A percentile compares a stretch with the other conserved stretches of the same genome.
phyloP scores from a whole-genome alignment of 2,329 filamentous ascomycete genomes.

The Dothistroma septosporum region DNA sequence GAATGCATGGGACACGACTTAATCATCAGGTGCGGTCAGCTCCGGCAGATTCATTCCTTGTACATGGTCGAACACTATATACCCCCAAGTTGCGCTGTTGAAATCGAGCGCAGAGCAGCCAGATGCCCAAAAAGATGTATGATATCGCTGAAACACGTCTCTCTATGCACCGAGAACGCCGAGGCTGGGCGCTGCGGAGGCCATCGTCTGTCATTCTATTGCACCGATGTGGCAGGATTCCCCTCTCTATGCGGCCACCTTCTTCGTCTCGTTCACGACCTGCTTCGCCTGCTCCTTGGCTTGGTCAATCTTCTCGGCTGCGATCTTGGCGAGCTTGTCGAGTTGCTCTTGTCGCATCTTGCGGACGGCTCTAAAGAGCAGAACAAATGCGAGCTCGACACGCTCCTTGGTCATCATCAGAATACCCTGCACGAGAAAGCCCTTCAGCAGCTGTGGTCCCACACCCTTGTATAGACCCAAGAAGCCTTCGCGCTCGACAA shows the following conservation, averaged over 20 bases:
- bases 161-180: conserved; percentile 14
- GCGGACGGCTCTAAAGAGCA: conserved; percentile 78
- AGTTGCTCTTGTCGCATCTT: conserved; percentile 67
- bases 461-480: conserved; percentile 94
- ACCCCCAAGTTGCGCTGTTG: conserved; percentile 16
- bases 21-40: neutral
- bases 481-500: conserved; percentile 79
- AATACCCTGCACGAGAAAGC: conserved; percentile 86
- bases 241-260: neutral
- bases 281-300: conserved; percentile 24
- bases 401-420: conserved; percentile 99
- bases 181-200: conserved; percentile 3
- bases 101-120: neutral
- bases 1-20: neutral
- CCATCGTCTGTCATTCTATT: neutral
- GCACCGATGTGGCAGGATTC: neutral
- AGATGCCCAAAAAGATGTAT: conserved; percentile 2
- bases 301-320: conserved; percentile 56
- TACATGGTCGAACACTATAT: conserved; percentile 27
- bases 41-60: conserved; percentile 15
- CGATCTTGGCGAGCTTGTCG: conserved; percentile 60
- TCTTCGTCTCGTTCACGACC: neutral
- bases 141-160: conserved; percentile 5
- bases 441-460: conserved; percentile 87
- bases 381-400: conserved; percentile 81